These are phyloP conservation scores for Pythium dissotocum DNA, from an alignment of 352 stramenopile species.

Conservation along the genomic window DNA sequence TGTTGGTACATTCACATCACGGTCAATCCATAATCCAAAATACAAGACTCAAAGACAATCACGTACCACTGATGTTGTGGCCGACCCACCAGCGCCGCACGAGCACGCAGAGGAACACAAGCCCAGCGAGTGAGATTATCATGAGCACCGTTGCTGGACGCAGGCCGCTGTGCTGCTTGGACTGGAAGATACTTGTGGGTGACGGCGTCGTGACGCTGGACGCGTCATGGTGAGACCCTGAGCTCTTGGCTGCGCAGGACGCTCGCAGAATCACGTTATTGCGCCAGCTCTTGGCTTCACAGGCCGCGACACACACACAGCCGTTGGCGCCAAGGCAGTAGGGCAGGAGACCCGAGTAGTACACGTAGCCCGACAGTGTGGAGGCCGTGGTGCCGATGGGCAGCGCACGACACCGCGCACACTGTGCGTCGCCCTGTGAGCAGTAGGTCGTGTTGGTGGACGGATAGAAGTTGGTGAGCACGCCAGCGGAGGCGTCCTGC, in stretches of 20 bases:
- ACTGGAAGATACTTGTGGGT: slow-evolving; percentile 1
- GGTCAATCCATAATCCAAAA: no score
- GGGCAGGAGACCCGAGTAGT: slow-evolving; percentile 33
- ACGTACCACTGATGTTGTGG: slow-evolving; percentile 11
- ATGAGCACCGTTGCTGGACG: slow-evolving; percentile 15
- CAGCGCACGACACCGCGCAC: slow-evolving; percentile 35
- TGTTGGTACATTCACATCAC: neutral
- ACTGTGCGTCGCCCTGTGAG: slow-evolving; percentile 39
- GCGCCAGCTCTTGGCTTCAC: slow-evolving; percentile 42
- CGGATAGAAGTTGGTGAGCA: slow-evolving; percentile 40
- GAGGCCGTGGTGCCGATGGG: slow-evolving; percentile 22
- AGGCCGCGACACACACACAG: slow-evolving; percentile 62
- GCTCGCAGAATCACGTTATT: slow-evolving; percentile 15
- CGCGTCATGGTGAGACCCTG: slow-evolving; percentile 23
- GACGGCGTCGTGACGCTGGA: slow-evolving; percentile 18
- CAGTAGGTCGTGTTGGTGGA: slow-evolving; percentile 58
- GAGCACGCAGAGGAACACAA: slow-evolving; percentile 13
- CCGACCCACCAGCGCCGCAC: slow-evolving; percentile 14
- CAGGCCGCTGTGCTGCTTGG: slow-evolving; percentile 1
- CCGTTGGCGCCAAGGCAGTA: slow-evolving; percentile 44
- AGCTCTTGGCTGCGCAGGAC: slow-evolving; percentile 7
- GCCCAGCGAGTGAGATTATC: slow-evolving; percentile 5
- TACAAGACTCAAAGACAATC: neutral
- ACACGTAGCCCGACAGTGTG: slow-evolving; percentile 17
- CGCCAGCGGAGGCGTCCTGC: neutral